Evolutionary conservation across 139 green algal genomes (phyloP).

Genomic region (Chlorella sp.): DNA sequence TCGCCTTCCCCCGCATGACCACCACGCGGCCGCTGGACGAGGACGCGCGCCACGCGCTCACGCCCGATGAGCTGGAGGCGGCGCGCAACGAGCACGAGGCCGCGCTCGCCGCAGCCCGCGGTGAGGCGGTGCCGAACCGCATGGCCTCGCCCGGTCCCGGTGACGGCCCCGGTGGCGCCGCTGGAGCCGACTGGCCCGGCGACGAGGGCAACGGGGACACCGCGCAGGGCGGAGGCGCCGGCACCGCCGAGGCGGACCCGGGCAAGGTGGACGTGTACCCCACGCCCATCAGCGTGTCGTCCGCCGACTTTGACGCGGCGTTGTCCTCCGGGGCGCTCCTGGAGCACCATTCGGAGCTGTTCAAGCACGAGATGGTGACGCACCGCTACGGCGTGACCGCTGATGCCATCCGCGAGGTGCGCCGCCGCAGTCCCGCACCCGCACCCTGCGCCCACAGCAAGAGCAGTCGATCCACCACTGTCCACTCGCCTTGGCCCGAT

Average conservation of each 20-base stretch:
- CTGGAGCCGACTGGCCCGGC: neutral
- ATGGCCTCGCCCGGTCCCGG: neutral
- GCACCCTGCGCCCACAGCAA: neutral
- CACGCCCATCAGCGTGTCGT: slow-evolving; percentile 10
- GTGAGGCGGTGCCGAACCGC: neutral
- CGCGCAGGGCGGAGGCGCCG: neutral
- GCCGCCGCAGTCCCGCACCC: neutral
- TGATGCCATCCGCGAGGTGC: slow-evolving; percentile 25
- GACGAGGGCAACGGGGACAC: neutral
- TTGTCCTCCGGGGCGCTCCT: slow-evolving; percentile 13
- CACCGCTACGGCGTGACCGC: slow-evolving; percentile 32
- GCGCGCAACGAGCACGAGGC: neutral
- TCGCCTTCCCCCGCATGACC: slow-evolving; percentile 48
- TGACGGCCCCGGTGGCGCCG: neutral
- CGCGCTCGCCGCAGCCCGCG: neutral
- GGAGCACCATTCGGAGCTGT: slow-evolving; percentile 41
- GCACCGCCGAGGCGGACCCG: neutral
- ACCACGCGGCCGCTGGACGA: slow-evolving; percentile 35
- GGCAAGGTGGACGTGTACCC: neutral
- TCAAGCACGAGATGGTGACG: slow-evolving; percentile 33
- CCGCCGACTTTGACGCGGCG: slow-evolving; percentile 22
- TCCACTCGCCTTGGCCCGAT: too few species aligned
- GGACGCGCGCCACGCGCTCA: slow-evolving; percentile 1
- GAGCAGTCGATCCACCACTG: too few species aligned
- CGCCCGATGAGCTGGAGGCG: neutral